Evolutionary conservation across 805 yeast genomes (phyloP), one percentile per base, ranked within the genome.

Genomic region (Saccharomycopsis fibuligera): DNA sequence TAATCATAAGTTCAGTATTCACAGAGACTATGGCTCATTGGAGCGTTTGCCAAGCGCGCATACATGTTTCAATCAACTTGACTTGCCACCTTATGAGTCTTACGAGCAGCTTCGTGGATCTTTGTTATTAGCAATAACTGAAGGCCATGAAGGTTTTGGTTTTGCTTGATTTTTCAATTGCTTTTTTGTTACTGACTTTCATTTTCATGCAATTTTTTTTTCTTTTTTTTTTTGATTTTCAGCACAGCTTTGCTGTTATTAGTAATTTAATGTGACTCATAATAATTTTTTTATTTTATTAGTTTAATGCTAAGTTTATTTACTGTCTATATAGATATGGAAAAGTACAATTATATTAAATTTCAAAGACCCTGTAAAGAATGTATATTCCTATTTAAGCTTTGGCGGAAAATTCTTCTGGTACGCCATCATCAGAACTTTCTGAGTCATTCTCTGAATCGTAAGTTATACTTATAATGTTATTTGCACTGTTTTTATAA

Each of bases 71-170:
- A 93, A 93, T 66, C 98, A 91, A 66, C 73, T 93, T 50, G 96
- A 88, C 62, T 68, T 93, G 46, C 99, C 99, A 0, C 93, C 88
- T 22, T 93, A 93, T 66, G 95, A 84, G 47, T 78, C 85, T 5
- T 93, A 91, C 62, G 96, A 88, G 49, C 81, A 86, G 19, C 72
- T 93, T 46, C 76, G 97, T 54, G 84, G 87, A 2, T 80, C 93
- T 1, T 64, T 93, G 54, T 67, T 90, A 55, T 63, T 86, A 56
- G 97, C 99, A 0, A 79, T 93, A 16, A 86, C 89, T 23, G 99
- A 93, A 65, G 98, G 98, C 17, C 84, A 86, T 59, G 96, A 87
- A 70, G 98, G 98, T 2, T 93, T 93, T 68, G 98, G 97, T 10
- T 75, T 89, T 62, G 95, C 91, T 12, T 76, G 24, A 16, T 37